Base-by-base conservation (phyloP, 257 asterid genomes). In the Nicotiana noctiflora region DNA sequence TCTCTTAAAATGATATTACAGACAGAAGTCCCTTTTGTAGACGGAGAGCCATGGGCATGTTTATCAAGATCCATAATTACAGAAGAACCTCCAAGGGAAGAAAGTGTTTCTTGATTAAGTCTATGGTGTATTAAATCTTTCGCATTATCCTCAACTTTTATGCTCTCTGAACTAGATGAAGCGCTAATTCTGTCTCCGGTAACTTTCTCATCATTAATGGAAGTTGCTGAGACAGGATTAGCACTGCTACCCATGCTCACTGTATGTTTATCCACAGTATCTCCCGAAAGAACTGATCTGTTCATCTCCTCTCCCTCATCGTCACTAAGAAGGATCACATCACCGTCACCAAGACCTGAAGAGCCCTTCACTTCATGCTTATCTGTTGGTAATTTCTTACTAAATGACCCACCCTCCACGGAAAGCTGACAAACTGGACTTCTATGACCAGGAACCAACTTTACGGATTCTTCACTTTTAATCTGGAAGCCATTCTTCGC, bases 261-360 rank as follows among this genome's bases (percentile, higher is more conserved):
- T 40, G 59, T 76, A 83, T 80, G 86, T 84, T 86, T 86, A 76
- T 57, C 84, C 37, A 85, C 76, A 77, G 79, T 64, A 59, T 56
- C 87, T 66, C 65, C 80, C 63, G 72, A 80, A 75, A 87, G 84
- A 85, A 88, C 79, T 81, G 84, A 82, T 59, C 77, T 79, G n/a
- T 34, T 80, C 40, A 74, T 75, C 66, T 46, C 86, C 75, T 81
- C 97, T 78, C 86, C 92, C 83, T 93, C 98, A 59, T 93, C 98
- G 79, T 89, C 98, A 84, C 90, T 87, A 67, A 89, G 89, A 83
- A 91, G 89, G 79, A 93, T 85, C 80, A 89, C 88, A 76, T 87
- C 90, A 81, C 84, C 84, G 19, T 76, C 85, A 82, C 76, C 89
- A 84, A 62, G 80, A 80, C 44, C 25, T n/a, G 89, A 76, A 76